phyloP scores from a whole-genome alignment of 2,329 filamentous ascomycete genomes.

The Epichloe hybrida region DNA sequence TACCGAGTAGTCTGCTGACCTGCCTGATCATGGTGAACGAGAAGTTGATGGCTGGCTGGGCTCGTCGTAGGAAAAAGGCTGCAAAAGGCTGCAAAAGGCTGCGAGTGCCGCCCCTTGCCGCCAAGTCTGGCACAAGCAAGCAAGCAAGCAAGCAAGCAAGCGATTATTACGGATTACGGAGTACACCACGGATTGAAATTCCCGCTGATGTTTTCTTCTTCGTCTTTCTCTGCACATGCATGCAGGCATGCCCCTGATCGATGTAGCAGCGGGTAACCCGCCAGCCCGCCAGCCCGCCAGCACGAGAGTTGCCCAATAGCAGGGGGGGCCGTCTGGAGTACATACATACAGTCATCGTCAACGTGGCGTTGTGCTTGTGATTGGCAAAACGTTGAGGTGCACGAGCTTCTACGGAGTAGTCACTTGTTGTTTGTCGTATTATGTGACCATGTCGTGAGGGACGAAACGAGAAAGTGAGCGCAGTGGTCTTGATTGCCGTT shows the following conservation, averaged over 20 bases:
- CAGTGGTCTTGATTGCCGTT: too few relatives aligned
- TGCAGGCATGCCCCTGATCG: neutral
- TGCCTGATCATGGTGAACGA: too few relatives aligned
- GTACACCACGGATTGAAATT: neutral
- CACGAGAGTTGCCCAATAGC: neutral
- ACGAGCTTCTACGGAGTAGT: neutral
- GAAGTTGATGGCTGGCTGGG: too few relatives aligned
- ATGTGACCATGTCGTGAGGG: neutral
- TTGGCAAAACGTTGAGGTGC: neutral
- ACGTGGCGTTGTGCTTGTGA: neutral
- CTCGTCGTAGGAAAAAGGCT: neutral
- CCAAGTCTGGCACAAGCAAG: neutral
- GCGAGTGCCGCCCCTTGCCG: neutral
- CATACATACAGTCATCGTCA: neutral
- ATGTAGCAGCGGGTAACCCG: neutral
- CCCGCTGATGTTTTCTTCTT: neutral
- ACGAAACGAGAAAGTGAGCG: too few relatives aligned
- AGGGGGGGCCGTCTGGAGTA: neutral
- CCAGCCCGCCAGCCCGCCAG: too few relatives aligned
- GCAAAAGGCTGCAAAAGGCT: neutral
- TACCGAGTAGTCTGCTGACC: too few relatives aligned
- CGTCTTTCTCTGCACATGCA: neutral
- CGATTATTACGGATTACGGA: neutral
- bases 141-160: too few relatives aligned
- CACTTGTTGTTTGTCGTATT: neutral